phyloP scores from a whole-genome alignment of 768 basidiomycete genomes.

The Paxillus ammoniavirescens region DNA sequence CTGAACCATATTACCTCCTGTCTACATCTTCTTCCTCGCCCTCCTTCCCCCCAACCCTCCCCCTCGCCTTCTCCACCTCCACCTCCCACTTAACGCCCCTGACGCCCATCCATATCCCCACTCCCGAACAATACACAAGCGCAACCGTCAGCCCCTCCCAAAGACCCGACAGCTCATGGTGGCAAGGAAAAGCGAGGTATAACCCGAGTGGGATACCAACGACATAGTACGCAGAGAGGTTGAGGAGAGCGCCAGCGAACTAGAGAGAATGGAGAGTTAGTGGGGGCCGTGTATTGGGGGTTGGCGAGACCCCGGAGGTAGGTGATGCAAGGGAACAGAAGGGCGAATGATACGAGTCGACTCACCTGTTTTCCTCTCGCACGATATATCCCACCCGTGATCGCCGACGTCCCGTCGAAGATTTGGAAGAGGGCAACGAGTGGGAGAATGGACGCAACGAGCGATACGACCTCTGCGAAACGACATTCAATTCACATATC shows the following conservation, averaged over 20 bases:
- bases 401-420: conserved; percentile 72
- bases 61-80: conserved; percentile 33
- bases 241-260: conserved; percentile 69
- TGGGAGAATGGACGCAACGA: conserved; percentile 66
- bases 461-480: conserved; percentile 40
- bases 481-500: conserved; percentile 1
- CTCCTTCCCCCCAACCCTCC: conserved; percentile 44
- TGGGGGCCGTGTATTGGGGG: neutral
- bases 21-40: conserved; percentile 37
- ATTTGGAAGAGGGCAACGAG: conserved; percentile 81
- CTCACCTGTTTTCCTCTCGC: conserved; percentile 74
- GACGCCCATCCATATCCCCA: conserved; percentile 54
- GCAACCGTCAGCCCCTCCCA: conserved; percentile 83
- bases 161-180: conserved; percentile 65
- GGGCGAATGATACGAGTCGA: neutral
- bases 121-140: conserved; percentile 57
- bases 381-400: conserved; percentile 76
- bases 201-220: conserved; percentile 83
- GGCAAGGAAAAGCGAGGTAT: conserved; percentile 64
- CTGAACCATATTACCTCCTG: neutral
- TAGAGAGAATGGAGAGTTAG: conserved; percentile 21
- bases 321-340: neutral
- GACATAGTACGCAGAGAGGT: conserved; percentile 68
- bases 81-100: conserved; percentile 66
- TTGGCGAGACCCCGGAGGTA: no score